These are phyloP conservation scores for Talaromyces piceae DNA, from an alignment of 2,329 filamentous ascomycete genomes.

Conservation along the genomic window DNA sequence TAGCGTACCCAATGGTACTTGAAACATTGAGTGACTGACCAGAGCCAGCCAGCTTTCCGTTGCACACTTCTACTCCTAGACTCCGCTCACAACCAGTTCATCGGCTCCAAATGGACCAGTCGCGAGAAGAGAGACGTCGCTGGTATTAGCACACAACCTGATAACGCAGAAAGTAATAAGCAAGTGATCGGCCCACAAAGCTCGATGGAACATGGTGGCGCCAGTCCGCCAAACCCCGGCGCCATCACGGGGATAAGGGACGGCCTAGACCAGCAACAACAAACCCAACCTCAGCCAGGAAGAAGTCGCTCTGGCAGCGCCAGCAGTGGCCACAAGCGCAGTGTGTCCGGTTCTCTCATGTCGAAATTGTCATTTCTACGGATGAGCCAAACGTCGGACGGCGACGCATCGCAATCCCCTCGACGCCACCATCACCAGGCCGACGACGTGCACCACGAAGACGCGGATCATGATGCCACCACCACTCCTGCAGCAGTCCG, in stretches of 20 bases:
- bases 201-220: conserved; percentile 31
- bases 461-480: conserved; percentile 13
- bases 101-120: neutral
- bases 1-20: no score
- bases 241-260: conserved; percentile 19
- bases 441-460: conserved; percentile 17
- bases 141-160: neutral
- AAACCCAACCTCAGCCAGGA: conserved; percentile 17
- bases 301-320: conserved; percentile 27
- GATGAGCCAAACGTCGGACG: conserved; percentile 27
- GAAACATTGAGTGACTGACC: no score
- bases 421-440: conserved; percentile 16
- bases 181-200: conserved; percentile 10
- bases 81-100: no score
- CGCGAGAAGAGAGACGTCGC: neutral
- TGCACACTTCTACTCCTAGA: no score
- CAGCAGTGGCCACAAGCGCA: conserved; percentile 33
- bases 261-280: neutral
- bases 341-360: conserved; percentile 57
- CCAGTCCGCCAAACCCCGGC: conserved; percentile 16
- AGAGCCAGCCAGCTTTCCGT: no score
- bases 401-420: neutral
- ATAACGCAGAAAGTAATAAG: no score
- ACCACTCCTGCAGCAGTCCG: conserved; percentile 1
- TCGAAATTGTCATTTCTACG: conserved; percentile 65